A percentile compares a stretch with the other conserved stretches of the same genome.
Conservation (phyloP, 345 rosid species). For the Leavenworthia alabamica region DNA sequence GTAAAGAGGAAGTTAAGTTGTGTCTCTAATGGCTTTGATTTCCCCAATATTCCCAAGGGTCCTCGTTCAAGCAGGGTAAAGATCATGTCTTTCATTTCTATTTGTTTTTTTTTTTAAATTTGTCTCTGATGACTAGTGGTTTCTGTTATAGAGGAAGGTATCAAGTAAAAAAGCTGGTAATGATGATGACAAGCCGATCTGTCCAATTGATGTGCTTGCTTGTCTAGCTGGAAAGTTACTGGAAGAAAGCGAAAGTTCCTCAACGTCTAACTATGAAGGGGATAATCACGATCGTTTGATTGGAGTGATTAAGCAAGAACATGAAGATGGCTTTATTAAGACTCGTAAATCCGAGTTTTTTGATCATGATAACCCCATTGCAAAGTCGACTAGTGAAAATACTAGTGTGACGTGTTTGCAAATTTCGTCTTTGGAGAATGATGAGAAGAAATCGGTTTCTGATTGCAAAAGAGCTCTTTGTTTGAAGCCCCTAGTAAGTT, state of each 20-base stretch:
- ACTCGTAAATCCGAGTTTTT: conserved; percentile 37
- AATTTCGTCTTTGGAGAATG: conserved; percentile 30
- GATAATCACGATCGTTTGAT: conserved; percentile 36
- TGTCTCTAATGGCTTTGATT: conserved; percentile 49
- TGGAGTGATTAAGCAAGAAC: conserved; percentile 36
- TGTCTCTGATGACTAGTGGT: conserved; percentile 18
- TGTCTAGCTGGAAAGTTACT: conserved; percentile 77
- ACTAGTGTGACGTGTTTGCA: conserved; percentile 27
- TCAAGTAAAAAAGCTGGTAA: conserved; percentile 34
- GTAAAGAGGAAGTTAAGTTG: conserved; percentile 54
- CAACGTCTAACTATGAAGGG: conserved; percentile 60
- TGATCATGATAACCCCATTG: conserved; percentile 36
- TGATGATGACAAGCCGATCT: conserved; percentile 41
- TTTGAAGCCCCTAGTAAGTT: conserved; percentile 25
- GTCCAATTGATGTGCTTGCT: conserved; percentile 82
- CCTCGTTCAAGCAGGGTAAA: conserved; percentile 87
- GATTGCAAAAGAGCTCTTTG: conserved; percentile 26
- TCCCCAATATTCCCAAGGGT: conserved; percentile 61
- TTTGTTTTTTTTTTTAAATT: background rate
- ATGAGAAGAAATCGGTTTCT: conserved; percentile 30
- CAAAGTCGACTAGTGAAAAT: conserved; percentile 29
- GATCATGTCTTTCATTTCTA: background rate
- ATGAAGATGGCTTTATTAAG: conserved; percentile 27
- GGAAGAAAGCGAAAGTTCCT: conserved; percentile 74
- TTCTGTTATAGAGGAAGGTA: conserved; percentile 46